Base-by-base conservation (phyloP, 208 protist genomes). In the Jaenimonas drosophilae region DNA sequence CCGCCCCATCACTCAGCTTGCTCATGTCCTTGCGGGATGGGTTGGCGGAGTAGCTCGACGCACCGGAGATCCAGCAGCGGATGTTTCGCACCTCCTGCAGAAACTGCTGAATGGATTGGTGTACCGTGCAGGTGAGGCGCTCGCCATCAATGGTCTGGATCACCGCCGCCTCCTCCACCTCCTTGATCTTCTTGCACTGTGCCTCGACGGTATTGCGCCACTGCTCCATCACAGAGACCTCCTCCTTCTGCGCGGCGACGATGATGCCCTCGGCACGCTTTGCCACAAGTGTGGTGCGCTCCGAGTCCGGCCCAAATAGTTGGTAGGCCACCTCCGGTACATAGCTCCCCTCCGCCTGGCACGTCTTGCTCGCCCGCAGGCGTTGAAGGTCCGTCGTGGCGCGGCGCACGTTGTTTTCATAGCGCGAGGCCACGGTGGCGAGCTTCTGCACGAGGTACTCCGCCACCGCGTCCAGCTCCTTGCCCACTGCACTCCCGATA, bases 1-100 rank as follows among this genome's bases (percentile, higher is more conserved):
- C 63, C 7, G 61, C 49, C 16, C 57, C 54, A 25, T 54, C 55
- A 62, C 63, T 77, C 28, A 86, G 47, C 43, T 55, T 69, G 21
- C 39, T 52, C 39, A 6, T 26, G 21, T 6, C 34, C 14, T 11
- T 54, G 43, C 12, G 32, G 33, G 20, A 32, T 37, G 9, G 24
- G 43, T 19, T 56, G 37, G 12, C 34, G 47, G 21, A 54, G 24
- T 12, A 23, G n/a, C 45, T 46, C 57, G 2, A 46, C 31, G 38
- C 56, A 45, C 32, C 50, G 43, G 54, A 40, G 33, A 57, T 66
- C 67, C 70, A 91, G 23, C 64, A 61, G 19, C 70, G 76, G 17
- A 83, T 50, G 39, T 73, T 78, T 34, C 68, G 71, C 34, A 82
- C 69, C 44, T 94, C 85, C 20, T 75, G 59, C 32, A 84, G 19